A percentile compares a stretch with the other conserved stretches of the same genome.
phyloP scores from a whole-genome alignment of 108 stramenopile genomes.

The Chaetoceros muelleri region DNA sequence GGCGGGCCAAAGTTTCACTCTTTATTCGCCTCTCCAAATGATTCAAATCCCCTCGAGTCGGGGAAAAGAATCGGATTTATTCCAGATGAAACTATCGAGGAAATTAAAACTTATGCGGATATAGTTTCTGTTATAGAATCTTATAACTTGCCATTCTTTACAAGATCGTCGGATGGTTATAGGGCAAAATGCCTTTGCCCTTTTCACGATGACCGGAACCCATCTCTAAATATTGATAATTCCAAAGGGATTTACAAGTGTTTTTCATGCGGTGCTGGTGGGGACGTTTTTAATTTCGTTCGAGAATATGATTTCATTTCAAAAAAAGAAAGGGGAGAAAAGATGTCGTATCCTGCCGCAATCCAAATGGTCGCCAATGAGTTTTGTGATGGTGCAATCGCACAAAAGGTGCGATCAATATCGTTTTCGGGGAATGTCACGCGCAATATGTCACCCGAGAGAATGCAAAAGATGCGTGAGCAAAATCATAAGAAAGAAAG shows the following conservation, averaged over 20 bases:
- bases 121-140: constrained; percentile 52
- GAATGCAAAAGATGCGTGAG: constrained; percentile 15
- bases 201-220: constrained; percentile 87
- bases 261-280: constrained; percentile 90
- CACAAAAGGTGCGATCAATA: background rate
- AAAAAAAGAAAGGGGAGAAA: constrained; percentile 15
- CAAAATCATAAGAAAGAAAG: constrained; percentile 12
- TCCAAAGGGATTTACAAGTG: constrained; percentile 80
- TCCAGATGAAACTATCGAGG: constrained; percentile 25
- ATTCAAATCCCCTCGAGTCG: no score
- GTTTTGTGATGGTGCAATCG: constrained; percentile 22
- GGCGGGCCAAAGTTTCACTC: no score
- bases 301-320: constrained; percentile 41
- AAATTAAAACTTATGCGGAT: constrained; percentile 38
- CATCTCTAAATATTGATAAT: constrained; percentile 69
- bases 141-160: constrained; percentile 43
- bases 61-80: no score
- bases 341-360: constrained; percentile 64
- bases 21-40: no score
- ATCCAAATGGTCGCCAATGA: constrained; percentile 44
- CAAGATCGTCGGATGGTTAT: constrained; percentile 17
- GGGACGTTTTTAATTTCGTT: constrained; percentile 83
- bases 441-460: background rate
- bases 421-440: background rate
- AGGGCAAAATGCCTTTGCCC: constrained; percentile 76